These are phyloP conservation scores for Gracilariopsis chorda DNA, from an alignment of 23 red algal genomes.

Conservation along the genomic window DNA sequence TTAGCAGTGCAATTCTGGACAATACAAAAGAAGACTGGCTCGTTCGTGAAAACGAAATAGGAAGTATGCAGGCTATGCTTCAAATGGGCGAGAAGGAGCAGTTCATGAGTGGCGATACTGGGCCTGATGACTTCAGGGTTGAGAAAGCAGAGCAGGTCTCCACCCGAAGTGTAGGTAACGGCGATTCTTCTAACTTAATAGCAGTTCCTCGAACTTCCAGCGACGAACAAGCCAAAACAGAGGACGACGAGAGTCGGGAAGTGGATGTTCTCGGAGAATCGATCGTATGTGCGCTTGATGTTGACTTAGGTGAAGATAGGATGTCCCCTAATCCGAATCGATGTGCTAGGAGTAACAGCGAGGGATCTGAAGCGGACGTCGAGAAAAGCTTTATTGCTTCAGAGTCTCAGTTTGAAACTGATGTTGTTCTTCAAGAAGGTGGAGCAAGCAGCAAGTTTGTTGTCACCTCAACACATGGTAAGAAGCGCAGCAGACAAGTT, in stretches of 20 bases:
- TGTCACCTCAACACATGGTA: constrained; percentile 18
- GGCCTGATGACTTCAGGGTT: constrained; percentile 22
- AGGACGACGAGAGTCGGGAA: neutral
- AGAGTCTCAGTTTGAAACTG: constrained; percentile 44
- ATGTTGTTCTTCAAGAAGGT: constrained; percentile 29
- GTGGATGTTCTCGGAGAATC: constrained; percentile 40
- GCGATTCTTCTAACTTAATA: neutral
- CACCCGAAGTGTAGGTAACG: neutral
- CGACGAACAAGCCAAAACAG: neutral
- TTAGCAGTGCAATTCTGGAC: constrained; percentile 61
- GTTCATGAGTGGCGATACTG: constrained; percentile 4
- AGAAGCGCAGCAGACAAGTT: constrained; percentile 31
- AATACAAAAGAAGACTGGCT: constrained; percentile 68
- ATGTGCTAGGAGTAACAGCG: neutral
- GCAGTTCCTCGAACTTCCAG: neutral
- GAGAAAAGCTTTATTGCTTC: neutral
- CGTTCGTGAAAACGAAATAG: constrained; percentile 19
- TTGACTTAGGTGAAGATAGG: neutral
- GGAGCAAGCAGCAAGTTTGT: constrained; percentile 46
- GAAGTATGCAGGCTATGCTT: constrained; percentile 56
- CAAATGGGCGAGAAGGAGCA: constrained; percentile 33
- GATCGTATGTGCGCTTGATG: constrained; percentile 25
- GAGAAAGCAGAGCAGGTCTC: neutral
- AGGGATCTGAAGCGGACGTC: neutral
- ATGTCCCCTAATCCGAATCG: neutral